A percentile compares a stretch with the other conserved stretches of the same genome.
These are phyloP conservation scores for Viola pubescens DNA, from an alignment of 441 rosid genomes.

Conservation along the genomic window DNA sequence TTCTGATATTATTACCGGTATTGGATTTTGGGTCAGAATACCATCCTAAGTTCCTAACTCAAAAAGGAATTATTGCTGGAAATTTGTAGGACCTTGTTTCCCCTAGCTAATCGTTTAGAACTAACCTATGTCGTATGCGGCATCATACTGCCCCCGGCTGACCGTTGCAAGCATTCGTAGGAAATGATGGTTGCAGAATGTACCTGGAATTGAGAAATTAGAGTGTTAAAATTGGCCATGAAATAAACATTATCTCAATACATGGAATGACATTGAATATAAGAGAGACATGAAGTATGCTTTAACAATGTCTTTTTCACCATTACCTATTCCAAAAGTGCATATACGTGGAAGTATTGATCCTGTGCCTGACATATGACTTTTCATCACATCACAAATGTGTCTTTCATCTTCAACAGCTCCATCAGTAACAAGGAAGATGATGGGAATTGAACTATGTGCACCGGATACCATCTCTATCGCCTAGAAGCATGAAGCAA, in stretches of 20 bases:
- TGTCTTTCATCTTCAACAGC: constrained; percentile 73
- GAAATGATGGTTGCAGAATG: constrained; percentile 92
- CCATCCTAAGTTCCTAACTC: background rate
- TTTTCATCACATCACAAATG: constrained; percentile 61
- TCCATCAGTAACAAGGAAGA: constrained; percentile 73
- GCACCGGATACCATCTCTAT: constrained; percentile 60
- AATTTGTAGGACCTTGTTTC: no score
- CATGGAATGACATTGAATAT: no score
- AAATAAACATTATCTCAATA: no score
- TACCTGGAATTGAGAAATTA: constrained; percentile 38
- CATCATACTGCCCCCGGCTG: constrained; percentile 65
- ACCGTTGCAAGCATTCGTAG: constrained; percentile 64
- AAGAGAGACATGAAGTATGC: no score
- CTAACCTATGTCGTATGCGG: constrained; percentile 62
- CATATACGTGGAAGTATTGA: constrained; percentile 58
- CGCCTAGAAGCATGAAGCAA: constrained; percentile 49
- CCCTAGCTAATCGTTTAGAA: background rate
- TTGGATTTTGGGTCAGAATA: no score
- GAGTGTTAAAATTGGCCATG: background rate
- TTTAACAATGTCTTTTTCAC: no score
- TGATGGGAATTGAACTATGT: constrained; percentile 50
- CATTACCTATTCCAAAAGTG: constrained; percentile 85
- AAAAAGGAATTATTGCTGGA: background rate
- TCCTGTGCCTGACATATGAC: constrained; percentile 38
- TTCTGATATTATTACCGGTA: no score